These are phyloP conservation scores for Saccharomycopsis hybrid DNA, from an alignment of 1,139 yeast genomes.

Conservation along the genomic window DNA sequence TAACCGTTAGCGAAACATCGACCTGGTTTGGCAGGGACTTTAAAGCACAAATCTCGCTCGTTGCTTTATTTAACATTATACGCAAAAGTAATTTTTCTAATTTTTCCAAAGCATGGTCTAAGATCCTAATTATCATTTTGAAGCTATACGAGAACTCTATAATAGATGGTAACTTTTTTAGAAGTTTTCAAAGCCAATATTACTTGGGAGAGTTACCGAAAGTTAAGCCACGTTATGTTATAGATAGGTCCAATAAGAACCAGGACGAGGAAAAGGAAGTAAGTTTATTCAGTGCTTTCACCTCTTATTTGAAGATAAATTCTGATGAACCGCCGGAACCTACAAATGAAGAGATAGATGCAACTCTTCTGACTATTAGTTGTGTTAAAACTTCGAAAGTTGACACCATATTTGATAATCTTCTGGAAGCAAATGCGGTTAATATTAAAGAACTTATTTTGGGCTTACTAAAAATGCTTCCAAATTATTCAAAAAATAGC, in stretches of 20 bases:
- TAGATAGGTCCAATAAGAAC: conserved; percentile 37
- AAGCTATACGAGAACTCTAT: conserved; percentile 69
- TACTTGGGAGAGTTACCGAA: conserved; percentile 45
- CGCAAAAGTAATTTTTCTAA: conserved; percentile 41
- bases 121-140: conserved; percentile 52
- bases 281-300: conserved; percentile 80
- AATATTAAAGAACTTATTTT: conserved; percentile 28
- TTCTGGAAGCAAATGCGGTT: conserved; percentile 33
- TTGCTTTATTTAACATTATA: conserved; percentile 74
- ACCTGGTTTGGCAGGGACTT: conserved; percentile 85
- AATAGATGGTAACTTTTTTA: conserved; percentile 59
- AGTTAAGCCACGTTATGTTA: conserved; percentile 59
- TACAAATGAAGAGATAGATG: conserved; percentile 83
- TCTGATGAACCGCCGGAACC: conserved; percentile 89
- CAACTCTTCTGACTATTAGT: conserved; percentile 75
- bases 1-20: conserved; percentile 74
- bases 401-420: conserved; percentile 41
- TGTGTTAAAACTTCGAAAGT: conserved; percentile 68
- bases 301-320: conserved; percentile 84
- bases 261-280: conserved; percentile 56
- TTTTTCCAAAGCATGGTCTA: conserved; percentile 48
- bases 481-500: conserved; percentile 29
- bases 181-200: conserved; percentile 53
- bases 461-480: conserved; percentile 24
- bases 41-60: conserved; percentile 85